Base-by-base conservation (phyloP, 2,329 filamentous ascomycete species). In the Dryadomyces sulphureus region DNA sequence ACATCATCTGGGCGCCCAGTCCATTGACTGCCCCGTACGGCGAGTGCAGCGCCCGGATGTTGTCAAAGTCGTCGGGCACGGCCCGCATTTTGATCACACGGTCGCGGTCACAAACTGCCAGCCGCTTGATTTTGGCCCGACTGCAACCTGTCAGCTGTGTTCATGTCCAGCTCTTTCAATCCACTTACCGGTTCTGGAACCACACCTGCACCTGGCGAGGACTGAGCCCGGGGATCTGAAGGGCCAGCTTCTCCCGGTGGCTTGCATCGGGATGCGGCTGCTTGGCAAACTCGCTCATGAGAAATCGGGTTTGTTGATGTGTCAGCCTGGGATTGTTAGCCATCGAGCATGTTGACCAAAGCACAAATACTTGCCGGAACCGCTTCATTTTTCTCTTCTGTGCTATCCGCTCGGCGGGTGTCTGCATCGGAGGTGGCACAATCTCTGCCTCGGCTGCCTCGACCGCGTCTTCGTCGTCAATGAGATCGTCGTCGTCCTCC, bases 231-330 rank as follows among this genome's bases (percentile, higher is more conserved):
- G 90, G 89, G 40, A 96, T 95, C 60, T 95, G 87, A 52, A 83
- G 72, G 4, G 89, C 90, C 34, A 96, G 69, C 41, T 87, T 75
- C 60, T 94, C 89, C 51, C 89, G 75, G 61, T 94, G 88, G 41
- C 85, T 84, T 36, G 89, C 89, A 64, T 96, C 89, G 7, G 89
- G 89, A 60, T 95, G 89, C 21, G 89, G 86, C 60, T 96, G 88
- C 56, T 92, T 88, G 48, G 88, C 84, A 58, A 95, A 96, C 61
- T 96, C 89, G 63, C 86, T 94, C 87, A 94, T 94, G 47, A 96
- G 69, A 57, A 94, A 96, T 14, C 90, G 81, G n/a, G 90, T 95
- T 70, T 96, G 90, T 56, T 92, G 90, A 62, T 95, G 89, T 1
- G 89, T 94, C 53, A 96, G 78, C 54, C 89, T 93, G 56, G 32